Base-by-base conservation (phyloP, 768 basidiomycete species). In the Termitomyces sp. region DNA sequence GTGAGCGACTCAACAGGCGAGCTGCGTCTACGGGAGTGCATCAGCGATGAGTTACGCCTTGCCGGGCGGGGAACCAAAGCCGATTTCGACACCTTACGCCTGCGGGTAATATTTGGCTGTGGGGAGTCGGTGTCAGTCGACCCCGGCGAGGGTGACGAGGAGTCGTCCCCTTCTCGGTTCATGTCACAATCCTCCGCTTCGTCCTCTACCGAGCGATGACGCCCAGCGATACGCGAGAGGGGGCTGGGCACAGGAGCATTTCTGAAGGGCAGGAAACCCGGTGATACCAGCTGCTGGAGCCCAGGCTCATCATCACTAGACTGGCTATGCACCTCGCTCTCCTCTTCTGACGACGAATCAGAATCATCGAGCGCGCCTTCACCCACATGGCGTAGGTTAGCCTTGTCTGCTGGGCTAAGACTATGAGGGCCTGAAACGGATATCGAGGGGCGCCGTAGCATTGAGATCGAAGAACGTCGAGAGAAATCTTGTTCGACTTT, bases 331-430 rank as follows among this genome's bases (percentile, higher is more conserved):
- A 65, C 36, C 66, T 66, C 40, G 70, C n/a, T 64, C 64, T 4
- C 60, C 30, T 70, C 77, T 7, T 67, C 70, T 57, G 69, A 78
- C 1, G 79, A 80, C 1, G 88, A 88, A 71, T 90, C 89, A 0
- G 88, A 90, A 64, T 90, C 88, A 57, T 88, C 86, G 3, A 92
- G 70, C 1, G 86, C 87, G 28, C 90, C 88, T 65, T 91, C 90
- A 4, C 90, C 90, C 11, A 86, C 82, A 63, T 90, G 84, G 1
- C 82, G 74, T 33, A 82, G 71, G 58, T 81, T 88, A 10, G 64
- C 68, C 43, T 54, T 68, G 69, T 53, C 77, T 74, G 60, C 74
- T 13, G 74, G 73, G 61, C 75, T 77, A 6, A 70, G 60, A 51
- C 72, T 76, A 32, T 78, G 70, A 14, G 67, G 55, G 33, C 68